Evolutionary conservation across 1,284 basidiomycete species (phyloP), one percentile per base, ranked within the genome.

Genomic region (Tremellales sp.): DNA sequence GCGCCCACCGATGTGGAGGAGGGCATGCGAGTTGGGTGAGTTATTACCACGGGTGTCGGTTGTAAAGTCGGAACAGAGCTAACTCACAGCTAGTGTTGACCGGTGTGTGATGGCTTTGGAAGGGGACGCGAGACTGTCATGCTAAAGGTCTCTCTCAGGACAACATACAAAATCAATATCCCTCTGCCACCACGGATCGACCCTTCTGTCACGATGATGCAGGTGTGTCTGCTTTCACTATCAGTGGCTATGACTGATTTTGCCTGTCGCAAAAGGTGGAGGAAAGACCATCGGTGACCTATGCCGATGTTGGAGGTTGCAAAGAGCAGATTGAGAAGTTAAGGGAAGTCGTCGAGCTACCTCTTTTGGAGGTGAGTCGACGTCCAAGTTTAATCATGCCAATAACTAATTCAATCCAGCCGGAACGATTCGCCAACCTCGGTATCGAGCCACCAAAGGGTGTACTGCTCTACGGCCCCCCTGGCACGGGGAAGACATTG

Each of bases 271-370:
- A 39, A 16, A 1, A 97, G 74, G 94, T 98, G 37, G 94, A 98
- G 72, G 94, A 98, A 75, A 94, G 97, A 71, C 94, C 94, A 1
- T 94, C 97, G 64, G 91, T 98, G 40, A 97, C 94, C 2, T 98
- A 98, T 70, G 91, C 92, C 8, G 95, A 98, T 65, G 82, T 99
- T 47, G 95, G 95, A 58, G 95, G 95, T 8, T 97, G 95, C 77
- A 98, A 98, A 75, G 95, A 98, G 71, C 95, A 98, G 74, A 98
- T 98, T 61, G 95, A 99, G 77, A 98, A 98, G 77, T 79, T 99
- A 38, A 81, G 94, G 40, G 95, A 99, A 75, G 95, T 99, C 32
- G 95, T 99, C 26, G 95, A 98, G 75, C 87, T 91, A 3, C 95
- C 95, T n/a, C 76, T 98, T 42, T 81, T 97, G 50, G 88, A 88